Evolutionary conservation across 768 basidiomycete species (phyloP).

Genomic region (Rhodotorula sphaerocarpa): DNA sequence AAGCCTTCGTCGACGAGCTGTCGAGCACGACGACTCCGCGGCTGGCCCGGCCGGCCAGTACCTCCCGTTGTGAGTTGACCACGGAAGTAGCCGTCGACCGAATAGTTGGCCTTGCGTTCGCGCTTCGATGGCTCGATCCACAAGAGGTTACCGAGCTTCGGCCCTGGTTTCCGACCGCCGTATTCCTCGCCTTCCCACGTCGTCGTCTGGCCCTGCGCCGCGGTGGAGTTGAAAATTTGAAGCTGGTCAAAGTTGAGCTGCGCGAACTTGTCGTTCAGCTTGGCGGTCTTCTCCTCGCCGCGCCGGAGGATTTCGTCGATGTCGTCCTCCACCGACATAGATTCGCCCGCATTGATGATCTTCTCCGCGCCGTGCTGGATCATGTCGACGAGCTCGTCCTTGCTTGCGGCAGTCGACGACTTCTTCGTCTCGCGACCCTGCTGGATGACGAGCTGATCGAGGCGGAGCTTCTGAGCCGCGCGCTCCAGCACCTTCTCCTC

Average conservation of each 20-base stretch:
- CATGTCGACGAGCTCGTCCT: conserved; percentile 96
- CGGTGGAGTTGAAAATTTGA: conserved; percentile 79
- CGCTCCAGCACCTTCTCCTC: conserved; percentile 92
- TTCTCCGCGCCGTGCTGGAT: conserved; percentile 95
- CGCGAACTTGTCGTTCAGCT: conserved; percentile 86
- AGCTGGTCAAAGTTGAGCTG: conserved; percentile 86
- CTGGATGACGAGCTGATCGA: conserved; percentile 95
- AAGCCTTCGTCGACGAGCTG: conserved; percentile 83
- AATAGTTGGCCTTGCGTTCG: conserved; percentile 85
- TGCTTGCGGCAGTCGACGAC: conserved; percentile 64
- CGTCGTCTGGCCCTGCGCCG: conserved; percentile 21
- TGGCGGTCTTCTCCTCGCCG: conserved; percentile 59
- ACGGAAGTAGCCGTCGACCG: conserved; percentile 90
- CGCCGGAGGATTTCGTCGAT: conserved; percentile 87
- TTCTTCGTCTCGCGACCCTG: conserved; percentile 69
- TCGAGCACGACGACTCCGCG: conserved; percentile 78
- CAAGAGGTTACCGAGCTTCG: conserved; percentile 38
- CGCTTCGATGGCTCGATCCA: conserved; percentile 81
- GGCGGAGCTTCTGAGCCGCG: conserved; percentile 85
- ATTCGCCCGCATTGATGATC: conserved; percentile 70
- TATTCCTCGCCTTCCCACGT: conserved; percentile 40
- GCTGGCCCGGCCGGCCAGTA: conserved; percentile 57
- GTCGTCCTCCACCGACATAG: conserved; percentile 55
- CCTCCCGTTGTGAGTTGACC: conserved; percentile 62
- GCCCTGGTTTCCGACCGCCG: conserved; percentile 24